phyloP scores from a whole-genome alignment of 2,329 filamentous ascomycete species.

The Stenocarpella maydis region DNA sequence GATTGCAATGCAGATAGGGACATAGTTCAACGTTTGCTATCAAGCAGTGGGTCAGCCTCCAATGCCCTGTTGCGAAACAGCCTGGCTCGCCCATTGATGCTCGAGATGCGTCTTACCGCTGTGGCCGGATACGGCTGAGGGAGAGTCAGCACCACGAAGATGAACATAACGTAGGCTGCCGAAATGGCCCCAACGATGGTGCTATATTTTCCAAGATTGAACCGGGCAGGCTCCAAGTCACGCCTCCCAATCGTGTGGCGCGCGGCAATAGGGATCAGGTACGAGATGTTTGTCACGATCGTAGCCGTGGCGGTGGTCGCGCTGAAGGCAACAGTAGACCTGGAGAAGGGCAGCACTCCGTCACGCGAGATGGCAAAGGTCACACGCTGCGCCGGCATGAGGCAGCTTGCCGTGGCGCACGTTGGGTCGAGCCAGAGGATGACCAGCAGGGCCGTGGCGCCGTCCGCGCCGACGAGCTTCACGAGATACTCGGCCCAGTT shows the following conservation, averaged over 20 bases:
- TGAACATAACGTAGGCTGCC: slow-evolving; percentile 46
- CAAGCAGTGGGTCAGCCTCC: not conserved
- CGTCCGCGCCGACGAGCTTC: slow-evolving; percentile 46
- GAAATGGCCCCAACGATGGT: slow-evolving; percentile 41
- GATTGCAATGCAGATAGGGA: slow-evolving; percentile 49
- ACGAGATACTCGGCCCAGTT: slow-evolving; percentile 51
- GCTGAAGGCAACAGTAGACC: slow-evolving; percentile 46
- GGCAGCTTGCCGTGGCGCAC: slow-evolving; percentile 47
- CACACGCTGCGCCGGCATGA: slow-evolving; percentile 50
- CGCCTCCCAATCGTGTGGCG: slow-evolving; percentile 48
- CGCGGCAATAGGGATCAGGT: slow-evolving; percentile 49
- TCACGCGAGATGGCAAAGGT: slow-evolving; percentile 51
- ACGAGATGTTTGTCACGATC: slow-evolving; percentile 49
- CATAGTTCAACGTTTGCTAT: slow-evolving; percentile 48
- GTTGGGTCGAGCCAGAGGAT: slow-evolving; percentile 50
- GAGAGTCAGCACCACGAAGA: slow-evolving; percentile 47
- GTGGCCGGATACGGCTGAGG: slow-evolving; percentile 50
- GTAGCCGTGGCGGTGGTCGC: slow-evolving; percentile 50
- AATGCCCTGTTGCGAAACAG: not conserved
- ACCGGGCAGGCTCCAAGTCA: slow-evolving; percentile 45
- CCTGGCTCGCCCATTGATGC: no score
- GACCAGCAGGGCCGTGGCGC: slow-evolving; percentile 46
- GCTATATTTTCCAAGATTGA: slow-evolving; percentile 45
- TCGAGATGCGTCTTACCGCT: not conserved
- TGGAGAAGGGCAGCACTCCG: slow-evolving; percentile 48